phyloP scores from a whole-genome alignment of 148 eudicot species.

The Rhododendron simsii region DNA sequence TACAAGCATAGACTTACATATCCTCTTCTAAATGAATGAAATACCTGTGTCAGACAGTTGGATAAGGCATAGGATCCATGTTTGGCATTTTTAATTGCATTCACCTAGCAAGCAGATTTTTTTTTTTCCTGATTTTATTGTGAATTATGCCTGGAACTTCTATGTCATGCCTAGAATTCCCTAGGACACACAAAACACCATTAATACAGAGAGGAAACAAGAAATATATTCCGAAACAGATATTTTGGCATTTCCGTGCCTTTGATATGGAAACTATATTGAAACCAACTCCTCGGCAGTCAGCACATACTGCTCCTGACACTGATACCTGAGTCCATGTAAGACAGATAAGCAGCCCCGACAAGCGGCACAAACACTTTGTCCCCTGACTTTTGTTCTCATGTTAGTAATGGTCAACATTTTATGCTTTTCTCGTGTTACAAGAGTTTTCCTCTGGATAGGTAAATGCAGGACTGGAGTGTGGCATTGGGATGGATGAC shows the following conservation, averaged over 20 bases:
- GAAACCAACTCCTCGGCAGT: background rate
- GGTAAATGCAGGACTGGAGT: constrained; percentile 89
- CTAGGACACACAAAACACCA: background rate
- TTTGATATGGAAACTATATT: background rate
- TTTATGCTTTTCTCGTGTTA: background rate
- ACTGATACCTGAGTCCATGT: background rate
- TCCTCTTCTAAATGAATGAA: background rate
- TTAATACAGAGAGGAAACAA: background rate
- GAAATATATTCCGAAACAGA: background rate
- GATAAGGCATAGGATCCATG: background rate
- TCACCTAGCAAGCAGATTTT: background rate
- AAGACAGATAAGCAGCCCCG: background rate
- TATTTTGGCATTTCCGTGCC: background rate
- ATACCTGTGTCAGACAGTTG: background rate
- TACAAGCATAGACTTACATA: background rate
- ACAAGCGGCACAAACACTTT: background rate
- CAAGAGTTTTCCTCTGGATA: constrained; percentile 21
- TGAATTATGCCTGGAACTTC: background rate
- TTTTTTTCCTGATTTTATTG: background rate
- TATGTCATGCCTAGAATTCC: background rate
- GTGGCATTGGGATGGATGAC: constrained; percentile 75
- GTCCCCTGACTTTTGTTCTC: background rate
- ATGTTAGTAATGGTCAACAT: background rate
- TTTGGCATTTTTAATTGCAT: background rate
- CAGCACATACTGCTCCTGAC: background rate